Percentiles rank a stretch among this genome's conserved stretches.
phyloP scores from a whole-genome alignment of 768 basidiomycete genomes.

The Hericium coralloides region DNA sequence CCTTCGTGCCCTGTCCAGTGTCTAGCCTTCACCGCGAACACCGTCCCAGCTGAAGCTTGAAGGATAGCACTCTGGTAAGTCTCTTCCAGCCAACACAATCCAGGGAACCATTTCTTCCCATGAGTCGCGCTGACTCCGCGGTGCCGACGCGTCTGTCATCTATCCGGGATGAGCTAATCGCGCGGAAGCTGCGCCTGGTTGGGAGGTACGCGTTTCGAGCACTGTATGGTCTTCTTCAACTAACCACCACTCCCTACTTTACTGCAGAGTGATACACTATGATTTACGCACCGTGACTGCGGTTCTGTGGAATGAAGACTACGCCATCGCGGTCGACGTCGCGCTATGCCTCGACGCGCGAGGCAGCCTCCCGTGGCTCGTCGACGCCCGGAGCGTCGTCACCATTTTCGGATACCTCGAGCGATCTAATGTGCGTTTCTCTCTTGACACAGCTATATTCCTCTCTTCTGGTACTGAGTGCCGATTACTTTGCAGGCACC shows the following conservation, averaged over 20 bases:
- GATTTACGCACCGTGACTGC: conserved; percentile 8
- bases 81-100: too few species aligned
- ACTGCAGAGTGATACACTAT: conserved; percentile 10
- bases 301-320: conserved; percentile 9
- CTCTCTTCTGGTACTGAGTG: background rate
- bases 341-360: conserved; percentile 10
- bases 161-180: conserved; percentile 8
- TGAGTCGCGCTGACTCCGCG: conserved; percentile 1
- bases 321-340: conserved; percentile 8
- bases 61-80: too few species aligned
- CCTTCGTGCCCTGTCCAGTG: too few species aligned
- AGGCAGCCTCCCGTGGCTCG: conserved; percentile 8
- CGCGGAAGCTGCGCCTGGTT: conserved; percentile 13
- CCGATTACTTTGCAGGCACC: too few species aligned
- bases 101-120: too few species aligned
- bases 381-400: conserved; percentile 8
- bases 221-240: background rate
- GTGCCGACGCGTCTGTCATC: background rate
- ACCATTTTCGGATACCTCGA: conserved; percentile 14
- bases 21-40: too few species aligned
- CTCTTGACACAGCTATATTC: background rate
- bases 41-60: too few species aligned
- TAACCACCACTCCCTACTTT: background rate
- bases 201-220: conserved; percentile 8
- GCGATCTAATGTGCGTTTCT: conserved; percentile 1